A percentile compares a stretch with the other conserved stretches of the same genome.
phyloP scores from a whole-genome alignment of 768 basidiomycete genomes.

The Kwoniella sp. region DNA sequence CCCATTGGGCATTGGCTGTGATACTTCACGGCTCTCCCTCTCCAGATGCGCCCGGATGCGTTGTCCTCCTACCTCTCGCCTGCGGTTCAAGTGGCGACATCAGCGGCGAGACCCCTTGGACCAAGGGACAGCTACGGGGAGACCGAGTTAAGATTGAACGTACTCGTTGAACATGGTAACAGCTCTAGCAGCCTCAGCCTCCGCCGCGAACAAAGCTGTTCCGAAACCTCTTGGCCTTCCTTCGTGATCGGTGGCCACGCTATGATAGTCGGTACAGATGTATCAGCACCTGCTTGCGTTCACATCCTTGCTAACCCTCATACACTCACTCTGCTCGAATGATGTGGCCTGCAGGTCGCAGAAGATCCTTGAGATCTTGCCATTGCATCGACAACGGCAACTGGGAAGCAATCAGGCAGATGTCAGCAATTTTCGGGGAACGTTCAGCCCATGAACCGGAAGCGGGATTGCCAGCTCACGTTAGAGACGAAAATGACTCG shows the following conservation, averaged over 20 bases:
- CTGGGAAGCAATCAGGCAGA: slow-evolving; percentile 22
- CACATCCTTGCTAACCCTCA: background rate
- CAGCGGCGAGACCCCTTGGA: slow-evolving; percentile 3
- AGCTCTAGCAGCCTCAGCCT: slow-evolving; percentile 80
- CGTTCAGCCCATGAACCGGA: background rate
- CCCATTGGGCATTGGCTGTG: background rate
- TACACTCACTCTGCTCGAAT: slow-evolving; percentile 66
- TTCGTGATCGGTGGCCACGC: slow-evolving; percentile 70
- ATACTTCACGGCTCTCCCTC: slow-evolving; percentile 14
- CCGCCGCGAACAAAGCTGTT: slow-evolving; percentile 81
- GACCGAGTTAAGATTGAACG: slow-evolving; percentile 55
- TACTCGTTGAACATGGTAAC: slow-evolving; percentile 89
- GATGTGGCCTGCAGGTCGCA: slow-evolving; percentile 85
- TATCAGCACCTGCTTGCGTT: background rate
- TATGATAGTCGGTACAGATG: slow-evolving; percentile 9
- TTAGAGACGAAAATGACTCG: slow-evolving; percentile 49
- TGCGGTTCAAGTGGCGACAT: slow-evolving; percentile 51
- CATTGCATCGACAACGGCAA: slow-evolving; percentile 62
- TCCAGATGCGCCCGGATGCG: slow-evolving; percentile 88
- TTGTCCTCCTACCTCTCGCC: slow-evolving; percentile 85
- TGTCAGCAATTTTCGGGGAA: background rate
- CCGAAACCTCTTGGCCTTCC: slow-evolving; percentile 91
- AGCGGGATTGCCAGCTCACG: slow-evolving; percentile 25
- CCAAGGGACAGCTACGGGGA: background rate
- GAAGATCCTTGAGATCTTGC: slow-evolving; percentile 97